These are phyloP conservation scores for Termitomyces heimii DNA, from an alignment of 768 basidiomycete genomes.

Conservation along the genomic window DNA sequence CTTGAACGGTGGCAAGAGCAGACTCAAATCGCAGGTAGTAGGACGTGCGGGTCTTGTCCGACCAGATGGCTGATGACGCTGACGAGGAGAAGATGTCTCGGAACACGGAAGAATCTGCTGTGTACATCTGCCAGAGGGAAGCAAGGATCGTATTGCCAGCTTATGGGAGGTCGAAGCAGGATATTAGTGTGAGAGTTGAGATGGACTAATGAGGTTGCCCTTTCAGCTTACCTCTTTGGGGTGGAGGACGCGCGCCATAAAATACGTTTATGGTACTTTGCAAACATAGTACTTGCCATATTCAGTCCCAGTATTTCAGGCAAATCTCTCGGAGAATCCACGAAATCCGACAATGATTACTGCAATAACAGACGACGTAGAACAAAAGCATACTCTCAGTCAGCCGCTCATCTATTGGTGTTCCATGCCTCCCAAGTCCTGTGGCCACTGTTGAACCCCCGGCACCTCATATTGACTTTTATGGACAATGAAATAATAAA, in stretches of 20 bases:
- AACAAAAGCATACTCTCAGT: not conserved
- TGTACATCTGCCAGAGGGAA: conserved; percentile 18
- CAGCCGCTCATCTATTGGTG: not conserved
- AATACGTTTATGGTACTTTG: too few relatives aligned
- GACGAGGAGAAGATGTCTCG: conserved; percentile 34
- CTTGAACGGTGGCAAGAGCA: conserved; percentile 31
- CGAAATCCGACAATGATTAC: not conserved
- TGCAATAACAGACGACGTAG: not conserved
- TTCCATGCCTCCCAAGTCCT: not conserved
- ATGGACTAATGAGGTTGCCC: not conserved
- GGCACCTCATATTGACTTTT: not conserved
- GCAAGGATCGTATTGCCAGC: not conserved
- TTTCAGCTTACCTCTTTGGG: not conserved
- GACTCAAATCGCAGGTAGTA: conserved; percentile 29
- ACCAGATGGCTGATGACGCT: conserved; percentile 33
- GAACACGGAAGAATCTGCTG: conserved; percentile 31
- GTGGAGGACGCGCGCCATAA: not conserved
- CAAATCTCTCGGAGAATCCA: not conserved
- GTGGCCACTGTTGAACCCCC: not conserved
- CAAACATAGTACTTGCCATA: too few relatives aligned
- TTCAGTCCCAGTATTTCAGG: not conserved
- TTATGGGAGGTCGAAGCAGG: not conserved
- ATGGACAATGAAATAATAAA: not conserved
- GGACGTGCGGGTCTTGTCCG: conserved; percentile 26
- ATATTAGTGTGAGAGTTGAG: not conserved